These are phyloP conservation scores for Botrytis fabae DNA, from an alignment of 2,329 filamentous ascomycete genomes.

Conservation along the genomic window DNA sequence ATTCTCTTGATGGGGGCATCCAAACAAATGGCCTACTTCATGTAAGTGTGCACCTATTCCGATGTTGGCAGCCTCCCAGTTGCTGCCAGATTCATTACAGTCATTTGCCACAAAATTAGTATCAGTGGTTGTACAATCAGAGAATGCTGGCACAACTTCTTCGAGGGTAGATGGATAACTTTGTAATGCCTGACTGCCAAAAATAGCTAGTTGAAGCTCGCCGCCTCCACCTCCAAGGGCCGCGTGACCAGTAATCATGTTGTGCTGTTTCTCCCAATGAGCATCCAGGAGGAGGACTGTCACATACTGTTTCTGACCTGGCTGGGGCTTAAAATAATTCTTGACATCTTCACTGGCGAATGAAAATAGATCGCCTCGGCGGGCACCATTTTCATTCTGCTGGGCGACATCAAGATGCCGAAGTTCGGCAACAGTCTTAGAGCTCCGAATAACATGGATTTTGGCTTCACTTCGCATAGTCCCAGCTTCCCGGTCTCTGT, in stretches of 20 bases:
- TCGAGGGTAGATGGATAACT: slow-evolving; percentile 88
- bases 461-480: slow-evolving; percentile 88
- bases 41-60: slow-evolving; percentile 92
- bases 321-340: slow-evolving; percentile 70
- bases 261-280: slow-evolving; percentile 75
- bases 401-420: slow-evolving; percentile 76
- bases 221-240: slow-evolving; percentile 76
- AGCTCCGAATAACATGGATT: slow-evolving; percentile 78
- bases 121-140: slow-evolving; percentile 87
- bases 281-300: slow-evolving; percentile 84
- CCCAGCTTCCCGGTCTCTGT: slow-evolving; percentile 67
- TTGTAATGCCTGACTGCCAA: slow-evolving; percentile 88
- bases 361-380: slow-evolving; percentile 71
- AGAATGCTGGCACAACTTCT: slow-evolving; percentile 85
- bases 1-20: slow-evolving; percentile 83
- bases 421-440: slow-evolving; percentile 83
- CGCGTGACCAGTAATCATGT: slow-evolving; percentile 76
- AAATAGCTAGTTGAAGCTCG: slow-evolving; percentile 81
- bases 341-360: slow-evolving; percentile 78
- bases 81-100: slow-evolving; percentile 82
- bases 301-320: slow-evolving; percentile 84
- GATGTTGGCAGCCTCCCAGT: slow-evolving; percentile 93
- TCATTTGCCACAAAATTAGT: slow-evolving; percentile 79
- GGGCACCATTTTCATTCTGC: slow-evolving; percentile 68
- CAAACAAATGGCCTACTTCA: slow-evolving; percentile 86